phyloP scores from a whole-genome alignment of 192 early-diverging fungal genomes.

The Coemansia sp. region DNA sequence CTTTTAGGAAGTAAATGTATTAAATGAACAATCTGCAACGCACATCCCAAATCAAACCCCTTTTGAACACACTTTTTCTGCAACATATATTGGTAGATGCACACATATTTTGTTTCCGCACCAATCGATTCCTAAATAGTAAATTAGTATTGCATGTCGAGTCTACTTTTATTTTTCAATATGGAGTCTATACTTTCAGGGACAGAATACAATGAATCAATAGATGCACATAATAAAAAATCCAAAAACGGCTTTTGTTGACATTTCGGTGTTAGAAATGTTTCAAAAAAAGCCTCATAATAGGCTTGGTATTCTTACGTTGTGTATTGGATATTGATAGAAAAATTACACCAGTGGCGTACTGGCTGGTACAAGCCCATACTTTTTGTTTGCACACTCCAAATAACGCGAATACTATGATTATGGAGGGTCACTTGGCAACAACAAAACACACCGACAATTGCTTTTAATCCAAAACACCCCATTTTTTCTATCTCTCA shows the following conservation, averaged over 20 bases:
- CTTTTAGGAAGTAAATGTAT: slow-evolving; percentile 1
- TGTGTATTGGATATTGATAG: background rate
- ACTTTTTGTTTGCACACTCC: no score
- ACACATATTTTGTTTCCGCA: background rate
- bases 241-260: slow-evolving; percentile 4
- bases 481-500: background rate
- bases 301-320: background rate
- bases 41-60: background rate
- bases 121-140: background rate
- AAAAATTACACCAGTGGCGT: no score
- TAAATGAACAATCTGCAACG: slow-evolving; percentile 10
- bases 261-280: background rate
- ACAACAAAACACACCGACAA: background rate
- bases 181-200: no score
- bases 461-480: background rate
- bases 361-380: no score
- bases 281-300: slow-evolving; percentile 3
- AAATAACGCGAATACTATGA: no score
- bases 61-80: background rate
- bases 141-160: background rate
- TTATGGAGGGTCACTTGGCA: background rate
- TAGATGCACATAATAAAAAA: background rate
- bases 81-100: background rate
- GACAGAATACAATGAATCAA: background rate
- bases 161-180: background rate